These are phyloP conservation scores for Cordyceps cateniannulata DNA, from an alignment of 2,329 filamentous ascomycete genomes.

Conservation along the genomic window DNA sequence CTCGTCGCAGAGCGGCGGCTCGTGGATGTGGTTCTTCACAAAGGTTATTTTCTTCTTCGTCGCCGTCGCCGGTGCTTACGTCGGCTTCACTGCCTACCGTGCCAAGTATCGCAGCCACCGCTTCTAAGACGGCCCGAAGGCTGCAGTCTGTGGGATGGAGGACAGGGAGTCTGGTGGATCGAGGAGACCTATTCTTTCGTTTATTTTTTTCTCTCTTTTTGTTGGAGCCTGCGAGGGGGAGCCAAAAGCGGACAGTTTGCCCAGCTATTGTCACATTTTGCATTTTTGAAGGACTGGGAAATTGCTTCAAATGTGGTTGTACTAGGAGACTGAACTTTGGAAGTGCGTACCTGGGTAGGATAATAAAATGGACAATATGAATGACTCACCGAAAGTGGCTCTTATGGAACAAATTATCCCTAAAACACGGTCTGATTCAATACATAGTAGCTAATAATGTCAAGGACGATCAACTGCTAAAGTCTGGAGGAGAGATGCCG, in stretches of 20 bases:
- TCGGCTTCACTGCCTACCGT: slow-evolving; percentile 80
- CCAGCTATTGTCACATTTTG: neutral
- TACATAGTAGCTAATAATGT: too few relatives aligned
- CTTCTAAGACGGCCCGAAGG: slow-evolving; percentile 35
- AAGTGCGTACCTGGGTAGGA: neutral
- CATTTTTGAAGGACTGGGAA: neutral
- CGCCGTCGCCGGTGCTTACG: slow-evolving; percentile 67
- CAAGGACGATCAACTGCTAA: too few relatives aligned
- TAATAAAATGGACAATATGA: neutral
- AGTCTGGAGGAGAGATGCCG: too few relatives aligned
- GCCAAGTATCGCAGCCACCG: slow-evolving; percentile 55
- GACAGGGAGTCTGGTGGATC: neutral
- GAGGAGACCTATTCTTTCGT: neutral
- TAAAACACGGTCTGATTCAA: too few relatives aligned
- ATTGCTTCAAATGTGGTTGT: neutral
- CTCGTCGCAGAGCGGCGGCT: slow-evolving; percentile 36
- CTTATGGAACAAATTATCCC: too few relatives aligned
- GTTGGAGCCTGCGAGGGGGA: neutral
- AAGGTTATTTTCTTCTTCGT: slow-evolving; percentile 75
- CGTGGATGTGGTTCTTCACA: slow-evolving; percentile 61
- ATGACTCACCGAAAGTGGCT: neutral
- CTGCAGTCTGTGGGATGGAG: neutral
- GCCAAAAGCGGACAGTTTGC: slow-evolving; percentile 5
- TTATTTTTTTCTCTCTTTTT: neutral
- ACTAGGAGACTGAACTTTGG: neutral